Evolutionary conservation across 2,329 filamentous ascomycete species (phyloP).

Genomic region (Neocucurbitaria cava): DNA sequence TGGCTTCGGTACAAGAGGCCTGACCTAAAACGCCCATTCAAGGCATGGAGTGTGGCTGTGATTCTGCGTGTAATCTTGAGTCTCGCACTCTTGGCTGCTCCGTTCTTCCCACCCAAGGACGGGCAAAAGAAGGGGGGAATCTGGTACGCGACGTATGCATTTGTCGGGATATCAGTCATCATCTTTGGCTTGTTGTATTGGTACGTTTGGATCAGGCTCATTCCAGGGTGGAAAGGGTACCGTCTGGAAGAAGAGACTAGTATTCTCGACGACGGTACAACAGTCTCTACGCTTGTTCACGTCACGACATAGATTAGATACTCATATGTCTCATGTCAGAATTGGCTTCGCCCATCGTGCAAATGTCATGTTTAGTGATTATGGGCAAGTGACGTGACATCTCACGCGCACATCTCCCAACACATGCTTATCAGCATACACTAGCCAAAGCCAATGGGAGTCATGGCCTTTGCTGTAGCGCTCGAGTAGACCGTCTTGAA

Average conservation of each 20-base stretch:
- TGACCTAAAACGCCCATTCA: constrained; percentile 68
- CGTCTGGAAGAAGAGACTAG: constrained; percentile 67
- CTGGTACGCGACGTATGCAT: constrained; percentile 61
- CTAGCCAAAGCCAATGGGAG: neutral
- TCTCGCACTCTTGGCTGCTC: constrained; percentile 63
- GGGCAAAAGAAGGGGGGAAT: constrained; percentile 36
- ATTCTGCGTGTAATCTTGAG: constrained; percentile 62
- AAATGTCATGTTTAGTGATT: constrained; percentile 1
- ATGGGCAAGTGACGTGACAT: neutral
- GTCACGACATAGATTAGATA: constrained; percentile 19
- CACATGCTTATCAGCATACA: neutral
- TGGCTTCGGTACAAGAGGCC: constrained; percentile 67
- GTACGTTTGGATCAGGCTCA: constrained; percentile 68
- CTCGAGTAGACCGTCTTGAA: neutral
- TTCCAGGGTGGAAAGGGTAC: constrained; percentile 68
- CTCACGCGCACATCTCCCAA: neutral
- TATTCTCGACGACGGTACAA: constrained; percentile 70
- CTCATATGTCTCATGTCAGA: neutral
- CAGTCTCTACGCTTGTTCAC: constrained; percentile 64
- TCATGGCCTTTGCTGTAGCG: neutral
- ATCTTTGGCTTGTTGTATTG: constrained; percentile 69
- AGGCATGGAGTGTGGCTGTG: constrained; percentile 68
- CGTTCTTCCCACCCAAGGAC: constrained; percentile 65
- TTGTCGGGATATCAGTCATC: constrained; percentile 61
- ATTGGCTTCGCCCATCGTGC: neutral